Conservation (phyloP, 371 early-diverging fungal species). For the Haplosporangium sp. region DNA sequence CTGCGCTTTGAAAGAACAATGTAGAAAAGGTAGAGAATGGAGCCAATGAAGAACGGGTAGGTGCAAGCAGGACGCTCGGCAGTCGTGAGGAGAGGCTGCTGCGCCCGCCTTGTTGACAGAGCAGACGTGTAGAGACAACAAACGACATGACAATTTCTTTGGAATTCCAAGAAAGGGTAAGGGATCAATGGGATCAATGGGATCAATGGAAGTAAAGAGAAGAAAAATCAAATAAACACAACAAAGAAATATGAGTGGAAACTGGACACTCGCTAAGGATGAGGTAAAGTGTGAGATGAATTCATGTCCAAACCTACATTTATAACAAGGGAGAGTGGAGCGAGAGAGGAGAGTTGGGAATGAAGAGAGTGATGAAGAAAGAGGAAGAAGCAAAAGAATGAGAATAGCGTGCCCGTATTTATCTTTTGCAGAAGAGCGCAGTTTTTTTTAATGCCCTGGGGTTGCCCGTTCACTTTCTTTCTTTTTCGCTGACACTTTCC, state of each 20-base stretch:
- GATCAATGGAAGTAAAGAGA: background rate
- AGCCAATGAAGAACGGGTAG: background rate
- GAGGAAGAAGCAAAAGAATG: constrained; percentile 1
- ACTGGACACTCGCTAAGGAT: too few species aligned
- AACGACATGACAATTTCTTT: constrained; percentile 10
- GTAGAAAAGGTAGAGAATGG: constrained; percentile 9
- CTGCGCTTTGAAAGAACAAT: constrained; percentile 40
- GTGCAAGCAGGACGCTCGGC: background rate
- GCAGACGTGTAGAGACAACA: constrained; percentile 5
- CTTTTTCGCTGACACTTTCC: too few species aligned
- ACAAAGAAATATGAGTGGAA: too few species aligned
- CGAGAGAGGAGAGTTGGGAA: too few species aligned
- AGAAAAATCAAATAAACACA: constrained; percentile 4
- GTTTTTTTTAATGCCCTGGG: too few species aligned
- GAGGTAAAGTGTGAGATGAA: background rate
- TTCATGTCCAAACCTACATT: too few species aligned
- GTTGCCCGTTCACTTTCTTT: too few species aligned
- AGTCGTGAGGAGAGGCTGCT: constrained; percentile 4
- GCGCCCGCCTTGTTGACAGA: constrained; percentile 10
- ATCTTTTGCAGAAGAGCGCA: too few species aligned
- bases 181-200: constrained; percentile 2
- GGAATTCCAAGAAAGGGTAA: background rate
- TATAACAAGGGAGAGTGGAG: background rate
- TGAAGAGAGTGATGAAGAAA: background rate
- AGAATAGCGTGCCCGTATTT: too few species aligned